Evolutionary conservation across 805 yeast genomes (phyloP).

Genomic region (Cyberlindnera suaveolens): DNA sequence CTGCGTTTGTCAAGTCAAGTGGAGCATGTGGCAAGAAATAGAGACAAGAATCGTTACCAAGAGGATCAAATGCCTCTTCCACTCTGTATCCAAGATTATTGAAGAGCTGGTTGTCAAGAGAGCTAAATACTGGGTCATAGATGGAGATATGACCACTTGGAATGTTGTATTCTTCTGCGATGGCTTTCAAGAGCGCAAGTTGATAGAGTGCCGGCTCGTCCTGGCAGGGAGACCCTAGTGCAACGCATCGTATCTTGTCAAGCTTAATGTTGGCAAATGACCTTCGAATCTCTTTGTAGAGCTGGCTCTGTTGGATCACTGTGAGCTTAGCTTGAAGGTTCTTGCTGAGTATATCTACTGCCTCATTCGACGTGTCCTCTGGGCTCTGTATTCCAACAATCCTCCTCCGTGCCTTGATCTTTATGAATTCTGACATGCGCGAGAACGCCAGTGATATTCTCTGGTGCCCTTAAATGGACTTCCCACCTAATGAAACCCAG

Average conservation of each 20-base stretch:
- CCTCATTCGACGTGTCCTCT: not conserved
- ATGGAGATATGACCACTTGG: constrained; percentile 31
- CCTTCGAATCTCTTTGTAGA: constrained; percentile 24
- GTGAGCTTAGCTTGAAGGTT: constrained; percentile 13
- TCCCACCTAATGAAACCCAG: no score
- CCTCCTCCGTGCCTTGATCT: constrained; percentile 2
- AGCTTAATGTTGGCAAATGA: constrained; percentile 13
- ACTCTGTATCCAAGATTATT: constrained; percentile 15
- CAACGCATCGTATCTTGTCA: constrained; percentile 52
- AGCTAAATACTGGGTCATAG: constrained; percentile 60
- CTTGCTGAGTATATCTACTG: constrained; percentile 3
- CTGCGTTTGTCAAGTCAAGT: constrained; percentile 39
- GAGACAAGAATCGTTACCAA: constrained; percentile 25
- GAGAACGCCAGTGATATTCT: no score
- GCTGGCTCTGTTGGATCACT: constrained; percentile 21
- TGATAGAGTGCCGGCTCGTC: constrained; percentile 61
- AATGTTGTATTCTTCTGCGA: constrained; percentile 27
- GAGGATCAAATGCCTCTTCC: constrained; percentile 8
- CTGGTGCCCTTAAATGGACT: no score
- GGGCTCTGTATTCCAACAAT: constrained; percentile 6
- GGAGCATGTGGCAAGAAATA: constrained; percentile 79
- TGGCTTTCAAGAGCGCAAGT: constrained; percentile 47
- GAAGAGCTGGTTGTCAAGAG: constrained; percentile 36
- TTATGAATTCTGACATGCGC: constrained; percentile 6
- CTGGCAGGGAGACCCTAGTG: constrained; percentile 60